Evolutionary conservation across 352 stramenopile genomes (phyloP), one percentile per base, ranked within the genome.

Genomic region (Phytophthora hybrid): DNA sequence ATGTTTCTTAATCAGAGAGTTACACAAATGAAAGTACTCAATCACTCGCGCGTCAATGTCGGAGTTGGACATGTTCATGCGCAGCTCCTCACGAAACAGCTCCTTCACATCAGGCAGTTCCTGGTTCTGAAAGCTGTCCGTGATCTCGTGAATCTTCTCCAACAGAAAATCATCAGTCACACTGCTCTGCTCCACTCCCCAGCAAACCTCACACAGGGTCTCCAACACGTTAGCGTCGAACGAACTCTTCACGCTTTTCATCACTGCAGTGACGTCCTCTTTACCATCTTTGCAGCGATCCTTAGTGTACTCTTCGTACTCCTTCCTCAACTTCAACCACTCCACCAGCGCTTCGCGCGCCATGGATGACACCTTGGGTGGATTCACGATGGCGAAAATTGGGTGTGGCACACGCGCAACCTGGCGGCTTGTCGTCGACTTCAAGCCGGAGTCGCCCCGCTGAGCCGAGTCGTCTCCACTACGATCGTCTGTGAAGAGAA

Each of bases 201-300:
- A 73, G 23, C 58, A 41, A 8, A 66, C 49, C 39, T 74, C 60
- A 58, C 46, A 74, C 34, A 75, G 3, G 4, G 47, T 75, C 21
- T 46, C 63, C 61, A 71, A 39, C 26, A 75, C 11, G 16, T 71
- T 29, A 1, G 26, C 37, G 23, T 75, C 60, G 37, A 75, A 59
- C 19, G 32, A 63, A 8, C 44, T 74, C n/a, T 74, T 74, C 3
- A 66, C 61, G 41, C 59, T 70, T 47, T 58, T 57, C 46, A 71
- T 31, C 32, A 67, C 49, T 14, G 69, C 29, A 6, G 8, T 21
- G 14, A 66, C 23, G 16, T 71, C 69, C 19, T 76, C 54, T 14
- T 67, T 68, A 6, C 56, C 69, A 19, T 71, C 62, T 14, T 67
- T 63, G 61, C 62, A 67, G 16, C 49, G 60, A 4, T 71, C 62